phyloP scores from a whole-genome alignment of 176 grass and related monocot genomes.

The Oryza longistaminata region DNA sequence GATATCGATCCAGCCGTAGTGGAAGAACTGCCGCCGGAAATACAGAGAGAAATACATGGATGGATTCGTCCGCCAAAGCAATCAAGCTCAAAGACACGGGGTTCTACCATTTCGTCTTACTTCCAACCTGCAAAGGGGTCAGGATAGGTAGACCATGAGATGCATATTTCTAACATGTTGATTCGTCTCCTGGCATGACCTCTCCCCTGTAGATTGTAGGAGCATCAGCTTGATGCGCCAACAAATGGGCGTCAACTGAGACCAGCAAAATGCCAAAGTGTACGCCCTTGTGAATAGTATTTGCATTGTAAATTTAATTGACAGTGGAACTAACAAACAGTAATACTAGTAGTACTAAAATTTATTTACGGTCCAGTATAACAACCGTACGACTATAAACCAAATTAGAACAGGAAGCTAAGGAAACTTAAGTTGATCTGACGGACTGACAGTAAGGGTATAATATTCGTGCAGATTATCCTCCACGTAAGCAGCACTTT shows the following conservation, averaged over 20 bases:
- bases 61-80: constrained; percentile 70
- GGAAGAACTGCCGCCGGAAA: constrained; percentile 81
- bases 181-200: not conserved
- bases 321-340: not conserved
- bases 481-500: not conserved
- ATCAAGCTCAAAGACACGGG: constrained; percentile 43
- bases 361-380: not conserved
- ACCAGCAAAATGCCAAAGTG: not conserved
- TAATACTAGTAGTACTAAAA: too few species aligned
- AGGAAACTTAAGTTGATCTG: not conserved
- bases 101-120: constrained; percentile 76
- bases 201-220: not conserved
- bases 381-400: not conserved
- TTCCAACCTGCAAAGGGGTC: constrained; percentile 52
- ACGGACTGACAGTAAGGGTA: not conserved
- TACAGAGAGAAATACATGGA: constrained; percentile 74
- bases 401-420: not conserved
- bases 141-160: not conserved
- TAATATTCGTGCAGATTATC: too few species aligned
- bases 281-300: not conserved
- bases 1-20: constrained; percentile 84
- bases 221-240: not conserved
- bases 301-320: not conserved
- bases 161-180: not conserved
- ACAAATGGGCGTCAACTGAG: not conserved